Evolutionary conservation across 306 rosid genomes (phyloP).

Genomic region (Prunus kanzakura): DNA sequence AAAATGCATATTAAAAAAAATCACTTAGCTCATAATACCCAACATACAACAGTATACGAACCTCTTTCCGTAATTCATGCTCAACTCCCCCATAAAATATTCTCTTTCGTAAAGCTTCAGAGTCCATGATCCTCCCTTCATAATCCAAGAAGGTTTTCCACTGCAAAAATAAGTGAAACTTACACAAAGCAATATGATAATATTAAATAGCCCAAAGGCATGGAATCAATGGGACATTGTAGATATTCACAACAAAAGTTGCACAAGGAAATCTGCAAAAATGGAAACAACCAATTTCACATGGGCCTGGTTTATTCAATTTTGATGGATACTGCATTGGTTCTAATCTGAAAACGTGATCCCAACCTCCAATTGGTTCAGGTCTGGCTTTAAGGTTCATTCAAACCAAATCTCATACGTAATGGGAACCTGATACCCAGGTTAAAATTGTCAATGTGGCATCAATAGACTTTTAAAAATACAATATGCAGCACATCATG

Average conservation of each 20-base stretch:
- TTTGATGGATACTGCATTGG: background rate
- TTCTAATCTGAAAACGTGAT: background rate
- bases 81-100: conserved; percentile 97
- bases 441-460: background rate
- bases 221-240: background rate
- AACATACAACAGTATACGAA: conserved; percentile 27
- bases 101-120: conserved; percentile 78
- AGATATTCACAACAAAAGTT: background rate
- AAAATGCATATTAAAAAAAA: conserved; percentile 26
- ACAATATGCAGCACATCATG: background rate
- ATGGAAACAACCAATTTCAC: background rate
- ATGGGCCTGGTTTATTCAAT: background rate
- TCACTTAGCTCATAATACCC: conserved; percentile 13
- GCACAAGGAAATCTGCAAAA: background rate
- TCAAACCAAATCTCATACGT: background rate
- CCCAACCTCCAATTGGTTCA: background rate
- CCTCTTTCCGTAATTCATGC: conserved; percentile 77
- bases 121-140: conserved; percentile 80
- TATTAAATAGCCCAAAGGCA: background rate
- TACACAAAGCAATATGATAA: conserved; percentile 21
- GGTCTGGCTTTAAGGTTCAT: background rate
- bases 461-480: background rate
- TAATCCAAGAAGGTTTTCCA: conserved; percentile 80
- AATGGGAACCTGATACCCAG: background rate
- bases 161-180: conserved; percentile 36